phyloP scores from a whole-genome alignment of 164 flowering plant species.

The Berberis vulgaris region DNA sequence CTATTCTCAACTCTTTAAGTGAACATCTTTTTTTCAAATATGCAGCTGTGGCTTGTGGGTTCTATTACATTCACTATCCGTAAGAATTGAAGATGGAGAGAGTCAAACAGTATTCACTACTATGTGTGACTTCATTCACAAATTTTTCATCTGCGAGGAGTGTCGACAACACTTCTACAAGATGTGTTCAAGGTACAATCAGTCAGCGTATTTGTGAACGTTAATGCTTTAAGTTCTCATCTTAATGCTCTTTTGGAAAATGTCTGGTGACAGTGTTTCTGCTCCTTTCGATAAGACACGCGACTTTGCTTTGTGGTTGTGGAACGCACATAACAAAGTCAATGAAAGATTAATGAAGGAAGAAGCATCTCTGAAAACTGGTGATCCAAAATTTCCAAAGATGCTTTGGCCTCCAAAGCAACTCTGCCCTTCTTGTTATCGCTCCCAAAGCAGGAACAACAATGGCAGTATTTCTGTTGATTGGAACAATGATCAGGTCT shows the following conservation, averaged over 20 bases:
- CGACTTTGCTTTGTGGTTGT: constrained; percentile 82
- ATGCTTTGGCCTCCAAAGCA: constrained; percentile 84
- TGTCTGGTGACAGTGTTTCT: constrained; percentile 43
- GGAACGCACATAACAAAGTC: constrained; percentile 84
- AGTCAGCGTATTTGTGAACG: neutral
- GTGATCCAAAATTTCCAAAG: constrained; percentile 90
- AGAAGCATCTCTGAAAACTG: constrained; percentile 58
- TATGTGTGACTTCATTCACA: constrained; percentile 72
- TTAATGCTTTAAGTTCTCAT: neutral
- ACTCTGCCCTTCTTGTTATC: constrained; percentile 79
- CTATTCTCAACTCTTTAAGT: too few relatives aligned
- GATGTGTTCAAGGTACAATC: constrained; percentile 84
- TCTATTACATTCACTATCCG: constrained; percentile 81
- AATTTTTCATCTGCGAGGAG: constrained; percentile 90
- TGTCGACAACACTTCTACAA: constrained; percentile 82
- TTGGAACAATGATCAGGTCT: constrained; percentile 74
- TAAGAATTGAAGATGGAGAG: constrained; percentile 84
- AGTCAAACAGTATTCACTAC: constrained; percentile 68
- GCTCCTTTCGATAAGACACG: constrained; percentile 60
- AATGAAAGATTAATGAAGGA: constrained; percentile 74
- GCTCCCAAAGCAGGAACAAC: constrained; percentile 13
- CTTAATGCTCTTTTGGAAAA: neutral
- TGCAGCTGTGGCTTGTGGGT: constrained; percentile 98
- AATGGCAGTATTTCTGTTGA: constrained; percentile 15
- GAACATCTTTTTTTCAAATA: constrained; percentile 6